phyloP scores from a whole-genome alignment of 768 basidiomycete species.

The Terana coerulea region DNA sequence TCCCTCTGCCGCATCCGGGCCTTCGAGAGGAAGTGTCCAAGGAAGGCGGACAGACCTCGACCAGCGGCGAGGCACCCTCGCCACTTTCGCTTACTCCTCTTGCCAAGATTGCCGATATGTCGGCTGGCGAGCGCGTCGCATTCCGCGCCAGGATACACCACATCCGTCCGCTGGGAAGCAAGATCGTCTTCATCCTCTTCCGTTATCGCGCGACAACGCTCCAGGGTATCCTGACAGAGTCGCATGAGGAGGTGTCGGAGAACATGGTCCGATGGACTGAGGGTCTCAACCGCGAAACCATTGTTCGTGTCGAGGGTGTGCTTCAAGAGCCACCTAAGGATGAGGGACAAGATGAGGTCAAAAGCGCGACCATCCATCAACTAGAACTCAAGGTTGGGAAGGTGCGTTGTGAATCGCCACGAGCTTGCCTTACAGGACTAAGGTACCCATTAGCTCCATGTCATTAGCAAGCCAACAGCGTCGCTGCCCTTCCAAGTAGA shows the following conservation, averaged over 20 bases:
- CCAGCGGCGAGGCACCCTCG: background rate
- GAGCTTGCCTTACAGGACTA: no score
- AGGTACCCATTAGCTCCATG: slow-evolving; percentile 19
- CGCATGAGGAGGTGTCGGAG: slow-evolving; percentile 65
- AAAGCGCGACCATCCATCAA: slow-evolving; percentile 83
- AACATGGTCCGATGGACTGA: slow-evolving; percentile 97
- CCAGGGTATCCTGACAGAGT: slow-evolving; percentile 74
- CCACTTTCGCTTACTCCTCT: background rate
- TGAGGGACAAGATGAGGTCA: slow-evolving; percentile 44
- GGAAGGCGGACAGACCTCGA: background rate
- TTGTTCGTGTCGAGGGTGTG: slow-evolving; percentile 83
- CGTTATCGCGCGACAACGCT: slow-evolving; percentile 83
- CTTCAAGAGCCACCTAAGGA: slow-evolving; percentile 74
- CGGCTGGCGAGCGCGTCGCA: slow-evolving; percentile 68
- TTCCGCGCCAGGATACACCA: slow-evolving; percentile 91
- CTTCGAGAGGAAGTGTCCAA: background rate
- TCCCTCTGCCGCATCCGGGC: slow-evolving; percentile 1
- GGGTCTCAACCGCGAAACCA: slow-evolving; percentile 74
- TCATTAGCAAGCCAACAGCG: slow-evolving; percentile 21
- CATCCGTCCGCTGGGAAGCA: slow-evolving; percentile 76
- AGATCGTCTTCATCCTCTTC: slow-evolving; percentile 90
- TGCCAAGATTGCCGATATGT: slow-evolving; percentile 40
- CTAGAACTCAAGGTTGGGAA: slow-evolving; percentile 81
- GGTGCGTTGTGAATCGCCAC: no score
- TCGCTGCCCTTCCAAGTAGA: slow-evolving; percentile 29